Evolutionary conservation across 192 early-diverging fungal species (phyloP).

Genomic region (Coemansia sp.): DNA sequence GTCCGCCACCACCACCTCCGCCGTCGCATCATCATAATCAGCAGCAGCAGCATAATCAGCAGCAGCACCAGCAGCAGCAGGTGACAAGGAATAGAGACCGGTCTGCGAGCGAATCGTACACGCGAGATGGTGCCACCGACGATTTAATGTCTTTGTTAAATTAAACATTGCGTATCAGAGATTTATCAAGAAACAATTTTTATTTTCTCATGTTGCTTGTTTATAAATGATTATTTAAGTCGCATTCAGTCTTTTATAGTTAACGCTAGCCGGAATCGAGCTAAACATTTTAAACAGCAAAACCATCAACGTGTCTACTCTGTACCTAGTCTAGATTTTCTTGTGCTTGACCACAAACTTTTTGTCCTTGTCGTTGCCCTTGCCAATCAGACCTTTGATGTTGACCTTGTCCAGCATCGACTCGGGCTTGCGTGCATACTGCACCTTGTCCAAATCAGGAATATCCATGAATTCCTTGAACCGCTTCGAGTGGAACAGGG

Average conservation of each 20-base stretch:
- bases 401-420: slow-evolving; percentile 17
- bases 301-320: too few species aligned
- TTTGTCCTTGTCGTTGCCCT: slow-evolving; percentile 10
- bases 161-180: too few species aligned
- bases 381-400: slow-evolving; percentile 13
- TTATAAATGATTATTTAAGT: too few species aligned
- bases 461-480: slow-evolving; percentile 63
- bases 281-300: too few species aligned
- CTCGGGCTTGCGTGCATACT: slow-evolving; percentile 15
- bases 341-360: slow-evolving; percentile 29
- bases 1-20: slow-evolving; percentile 37
- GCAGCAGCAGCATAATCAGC: not conserved
- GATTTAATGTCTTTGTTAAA: too few species aligned
- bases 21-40: slow-evolving; percentile 1
- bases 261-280: too few species aligned
- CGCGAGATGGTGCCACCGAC: too few species aligned
- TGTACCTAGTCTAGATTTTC: not conserved
- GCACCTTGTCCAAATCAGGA: slow-evolving; percentile 43
- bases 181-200: too few species aligned
- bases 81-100: not conserved
- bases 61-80: not conserved
- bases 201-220: too few species aligned
- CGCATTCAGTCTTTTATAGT: too few species aligned
- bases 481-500: slow-evolving; percentile 57
- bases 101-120: too few species aligned